phyloP scores from a whole-genome alignment of 2,329 filamentous ascomycete genomes.

The Plectosphaerella plurivora region DNA sequence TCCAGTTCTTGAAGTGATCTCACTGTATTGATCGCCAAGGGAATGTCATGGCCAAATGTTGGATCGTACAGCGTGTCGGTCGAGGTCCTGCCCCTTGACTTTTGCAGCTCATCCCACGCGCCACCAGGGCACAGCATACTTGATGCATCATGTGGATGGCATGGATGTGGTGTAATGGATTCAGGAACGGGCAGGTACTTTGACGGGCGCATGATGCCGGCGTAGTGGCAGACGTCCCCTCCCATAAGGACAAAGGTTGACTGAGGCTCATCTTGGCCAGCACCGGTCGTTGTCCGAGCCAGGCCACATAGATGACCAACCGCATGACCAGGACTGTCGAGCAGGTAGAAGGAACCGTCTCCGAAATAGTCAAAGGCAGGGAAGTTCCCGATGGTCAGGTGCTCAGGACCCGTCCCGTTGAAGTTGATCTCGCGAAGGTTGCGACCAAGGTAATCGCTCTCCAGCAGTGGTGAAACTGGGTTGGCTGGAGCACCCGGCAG shows the following conservation, averaged over 20 bases:
- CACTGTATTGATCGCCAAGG: conserved; percentile 12
- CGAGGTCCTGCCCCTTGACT: conserved; percentile 11
- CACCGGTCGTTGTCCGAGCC: conserved; percentile 26
- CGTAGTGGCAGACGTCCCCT: conserved; percentile 36
- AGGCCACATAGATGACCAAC: conserved; percentile 27
- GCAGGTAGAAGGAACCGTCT: conserved; percentile 8
- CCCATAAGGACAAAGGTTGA: conserved; percentile 35
- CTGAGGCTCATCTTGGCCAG: conserved; percentile 8
- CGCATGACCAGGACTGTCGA: conserved; percentile 5
- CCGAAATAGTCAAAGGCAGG: conserved; percentile 3
- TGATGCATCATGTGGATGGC: conserved; percentile 2
- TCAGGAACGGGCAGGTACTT: conserved; percentile 25
- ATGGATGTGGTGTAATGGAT: conserved; percentile 17
- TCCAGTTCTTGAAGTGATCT: conserved; percentile 15
- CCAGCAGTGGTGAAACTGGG: conserved; percentile 24
- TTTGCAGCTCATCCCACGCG: conserved; percentile 16
- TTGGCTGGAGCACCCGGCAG: conserved; percentile 41
- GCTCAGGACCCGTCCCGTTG: conserved; percentile 9
- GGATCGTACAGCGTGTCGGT: conserved; percentile 17
- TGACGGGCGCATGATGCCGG: conserved; percentile 30
- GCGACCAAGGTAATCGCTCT: conserved; percentile 26
- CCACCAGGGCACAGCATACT: conserved; percentile 12
- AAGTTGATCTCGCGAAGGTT: conserved; percentile 22
- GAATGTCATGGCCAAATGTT: conserved; percentile 16
- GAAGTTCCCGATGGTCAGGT: conserved; percentile 12